Evolutionary conservation across 768 basidiomycete genomes (phyloP).

Genomic region (Lactifluus rugatus): DNA sequence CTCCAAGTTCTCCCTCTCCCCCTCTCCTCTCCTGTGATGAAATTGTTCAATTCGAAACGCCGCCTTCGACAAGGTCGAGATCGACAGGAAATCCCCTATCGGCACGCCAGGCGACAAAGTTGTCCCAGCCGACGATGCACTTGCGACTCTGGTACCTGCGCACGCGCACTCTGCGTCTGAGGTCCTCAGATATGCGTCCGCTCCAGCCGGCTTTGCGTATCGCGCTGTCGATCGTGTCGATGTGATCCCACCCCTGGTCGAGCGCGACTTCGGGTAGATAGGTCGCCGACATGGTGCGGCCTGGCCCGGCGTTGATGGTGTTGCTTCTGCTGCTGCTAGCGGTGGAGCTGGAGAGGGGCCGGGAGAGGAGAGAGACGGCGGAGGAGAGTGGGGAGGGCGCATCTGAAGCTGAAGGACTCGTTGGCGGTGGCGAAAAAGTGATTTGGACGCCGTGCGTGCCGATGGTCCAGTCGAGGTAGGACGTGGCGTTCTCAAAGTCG

Average conservation of each 20-base stretch:
- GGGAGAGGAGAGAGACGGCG: constrained; percentile 42
- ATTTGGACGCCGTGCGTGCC: constrained; percentile 91
- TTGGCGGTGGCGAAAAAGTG: constrained; percentile 70
- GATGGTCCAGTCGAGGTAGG: constrained; percentile 89
- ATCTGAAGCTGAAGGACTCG: constrained; percentile 42
- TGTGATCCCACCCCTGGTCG: constrained; percentile 90
- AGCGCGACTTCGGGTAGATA: constrained; percentile 90
- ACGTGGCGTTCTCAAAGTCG: constrained; percentile 75
- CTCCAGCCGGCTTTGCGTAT: constrained; percentile 91
- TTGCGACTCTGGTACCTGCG: constrained; percentile 74
- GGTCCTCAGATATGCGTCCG: constrained; percentile 71
- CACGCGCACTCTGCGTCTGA: constrained; percentile 65
- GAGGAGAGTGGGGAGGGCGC: constrained; percentile 67
- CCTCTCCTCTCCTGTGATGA: too few relatives aligned
- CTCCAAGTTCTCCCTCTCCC: background rate
- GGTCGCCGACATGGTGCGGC: constrained; percentile 65
- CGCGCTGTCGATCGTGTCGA: constrained; percentile 83
- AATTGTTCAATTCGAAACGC: background rate
- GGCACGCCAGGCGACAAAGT: constrained; percentile 68
- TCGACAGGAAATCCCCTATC: constrained; percentile 29
- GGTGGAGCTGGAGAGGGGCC: constrained; percentile 17
- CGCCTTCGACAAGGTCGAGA: background rate
- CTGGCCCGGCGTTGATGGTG: too few relatives aligned
- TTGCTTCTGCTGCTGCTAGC: constrained; percentile 13
- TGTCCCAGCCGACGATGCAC: constrained; percentile 60